Conservation (phyloP, 352 stramenopile species). For the Phytophthora fragariaefolia region DNA sequence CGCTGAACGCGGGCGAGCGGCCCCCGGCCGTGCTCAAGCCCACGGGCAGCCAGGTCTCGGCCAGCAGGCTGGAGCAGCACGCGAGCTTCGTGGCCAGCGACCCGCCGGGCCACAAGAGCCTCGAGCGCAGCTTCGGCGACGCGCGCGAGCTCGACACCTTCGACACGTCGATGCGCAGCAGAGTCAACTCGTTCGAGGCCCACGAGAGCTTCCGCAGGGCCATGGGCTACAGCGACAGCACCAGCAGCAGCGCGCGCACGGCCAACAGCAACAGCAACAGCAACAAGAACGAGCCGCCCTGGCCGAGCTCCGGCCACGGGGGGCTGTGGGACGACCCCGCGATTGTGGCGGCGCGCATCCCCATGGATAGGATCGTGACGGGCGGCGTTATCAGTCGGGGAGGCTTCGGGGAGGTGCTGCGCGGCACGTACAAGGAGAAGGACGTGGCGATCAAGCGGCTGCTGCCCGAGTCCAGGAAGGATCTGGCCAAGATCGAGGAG, state of each 20-base stretch:
- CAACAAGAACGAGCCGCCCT: slow-evolving; percentile 19
- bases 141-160: slow-evolving; percentile 27
- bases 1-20: slow-evolving; percentile 8
- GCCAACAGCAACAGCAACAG: slow-evolving; percentile 31
- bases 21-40: slow-evolving; percentile 24
- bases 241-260: slow-evolving; percentile 17
- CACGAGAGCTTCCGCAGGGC: slow-evolving; percentile 35
- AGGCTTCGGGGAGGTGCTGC: slow-evolving; percentile 57
- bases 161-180: slow-evolving; percentile 32
- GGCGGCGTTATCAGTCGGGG: slow-evolving; percentile 51
- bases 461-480: slow-evolving; percentile 43
- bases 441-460: slow-evolving; percentile 62
- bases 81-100: slow-evolving; percentile 15
- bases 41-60: slow-evolving; percentile 11
- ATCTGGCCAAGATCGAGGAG: slow-evolving; percentile 53
- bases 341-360: slow-evolving; percentile 54
- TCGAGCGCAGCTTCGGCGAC: slow-evolving; percentile 17
- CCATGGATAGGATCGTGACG: slow-evolving; percentile 48
- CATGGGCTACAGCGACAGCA: slow-evolving; percentile 36
- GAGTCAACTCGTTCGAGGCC: slow-evolving; percentile 35
- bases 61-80: slow-evolving; percentile 7
- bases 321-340: slow-evolving; percentile 55
- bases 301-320: slow-evolving; percentile 29
- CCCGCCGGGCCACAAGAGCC: slow-evolving; percentile 18
- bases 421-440: slow-evolving; percentile 42